Evolutionary conservation across 768 basidiomycete genomes (phyloP), one percentile per base, ranked within the genome.

Genomic region (Amanita fuliginea): DNA sequence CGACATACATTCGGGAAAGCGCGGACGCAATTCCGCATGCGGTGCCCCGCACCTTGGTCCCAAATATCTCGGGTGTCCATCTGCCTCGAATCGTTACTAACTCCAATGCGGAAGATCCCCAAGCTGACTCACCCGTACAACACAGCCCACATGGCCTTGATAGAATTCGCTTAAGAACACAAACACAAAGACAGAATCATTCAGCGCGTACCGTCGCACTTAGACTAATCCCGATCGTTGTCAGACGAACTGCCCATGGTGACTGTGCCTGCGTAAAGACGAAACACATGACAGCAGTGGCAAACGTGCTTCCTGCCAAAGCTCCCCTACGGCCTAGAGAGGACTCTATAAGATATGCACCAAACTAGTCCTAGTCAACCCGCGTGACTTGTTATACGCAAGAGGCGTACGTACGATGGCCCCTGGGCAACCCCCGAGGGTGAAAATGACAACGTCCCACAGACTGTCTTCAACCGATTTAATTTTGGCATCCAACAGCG

Each of bases 1-100:
- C 39, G 18, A 71, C 83, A 46, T 59, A 90, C 83, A 93, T 80
- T 62, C 92, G 73, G 1, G 86, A 91, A 1, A 94, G 64, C 8
- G 89, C 90, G 3, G 87, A 89, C 0, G 91, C 90, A 46, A 87
- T 83, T 0, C 91, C 91, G 58, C 86, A 84, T 0, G 90, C 92
- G 0, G 90, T 91, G 22, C 92, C 91, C 42, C 91, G 79, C 2
- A 92, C 85, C 69, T 80, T 80, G 0, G 88, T 89, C 0, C 76
- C 80, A 58, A 94, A 93, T 11, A 90, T 83, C 63, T 89, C 86
- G 3, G 90, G 90, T 0, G 90, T 91, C 83, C 87, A 88, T 41
- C 47, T 47, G 14, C 3, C 4, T 3, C 14, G 6, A 14, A 6
- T 9, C 16, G 21, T 47, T 11, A 47, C 11, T 21, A n/a, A 47